These are phyloP conservation scores for Bothriochloa decipiens DNA, from an alignment of 176 grass and related monocot species.

Conservation along the genomic window DNA sequence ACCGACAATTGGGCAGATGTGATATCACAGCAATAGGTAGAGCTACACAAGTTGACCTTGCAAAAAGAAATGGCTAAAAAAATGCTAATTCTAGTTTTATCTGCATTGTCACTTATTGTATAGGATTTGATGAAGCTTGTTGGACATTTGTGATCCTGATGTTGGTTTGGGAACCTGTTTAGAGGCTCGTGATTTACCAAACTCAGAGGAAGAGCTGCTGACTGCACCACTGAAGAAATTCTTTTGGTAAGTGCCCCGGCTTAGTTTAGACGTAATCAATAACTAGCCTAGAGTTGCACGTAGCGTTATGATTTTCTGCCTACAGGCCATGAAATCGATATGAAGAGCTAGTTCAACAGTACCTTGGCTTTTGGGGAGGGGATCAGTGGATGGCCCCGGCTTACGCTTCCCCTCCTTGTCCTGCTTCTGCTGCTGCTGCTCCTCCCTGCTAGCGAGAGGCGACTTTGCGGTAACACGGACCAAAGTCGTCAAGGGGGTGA, in stretches of 20 bases:
- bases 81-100: background rate
- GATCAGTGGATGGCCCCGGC: slow-evolving; percentile 28
- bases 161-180: slow-evolving; percentile 75
- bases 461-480: slow-evolving; percentile 46
- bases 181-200: slow-evolving; percentile 57
- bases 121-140: slow-evolving; percentile 69
- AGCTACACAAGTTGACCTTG: background rate
- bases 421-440: slow-evolving; percentile 29
- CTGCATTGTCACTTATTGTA: slow-evolving; percentile 28
- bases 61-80: slow-evolving; percentile 6
- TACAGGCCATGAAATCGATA: slow-evolving; percentile 44
- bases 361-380: slow-evolving; percentile 72
- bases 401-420: slow-evolving; percentile 33
- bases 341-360: background rate
- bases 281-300: background rate
- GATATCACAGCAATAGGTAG: background rate
- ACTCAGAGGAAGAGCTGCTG: slow-evolving; percentile 18
- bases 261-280: slow-evolving; percentile 28
- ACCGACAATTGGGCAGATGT: slow-evolving; percentile 42
- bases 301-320: slow-evolving; percentile 34
- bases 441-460: slow-evolving; percentile 35
- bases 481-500: background rate
- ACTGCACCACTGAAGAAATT: slow-evolving; percentile 42
- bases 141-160: slow-evolving; percentile 53
- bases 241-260: slow-evolving; percentile 48